phyloP scores from a whole-genome alignment of 2,329 filamentous ascomycete species.

The Monascus ruber region DNA sequence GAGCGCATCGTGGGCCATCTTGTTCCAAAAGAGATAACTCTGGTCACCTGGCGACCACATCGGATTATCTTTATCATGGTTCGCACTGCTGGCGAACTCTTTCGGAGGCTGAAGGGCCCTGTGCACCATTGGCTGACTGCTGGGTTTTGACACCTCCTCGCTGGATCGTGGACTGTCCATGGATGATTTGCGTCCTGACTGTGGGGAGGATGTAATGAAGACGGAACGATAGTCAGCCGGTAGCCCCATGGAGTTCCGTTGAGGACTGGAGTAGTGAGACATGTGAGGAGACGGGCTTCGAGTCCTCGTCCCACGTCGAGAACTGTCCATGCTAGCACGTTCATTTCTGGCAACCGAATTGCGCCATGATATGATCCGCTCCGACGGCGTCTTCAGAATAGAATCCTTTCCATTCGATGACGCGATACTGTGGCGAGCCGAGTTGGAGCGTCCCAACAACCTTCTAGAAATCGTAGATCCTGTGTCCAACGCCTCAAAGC shows the following conservation, averaged over 20 bases:
- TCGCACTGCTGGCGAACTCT: conserved; percentile 13
- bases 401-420: conserved; percentile 35
- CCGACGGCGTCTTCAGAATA: conserved; percentile 43
- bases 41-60: conserved; percentile 41
- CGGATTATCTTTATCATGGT: conserved; percentile 26
- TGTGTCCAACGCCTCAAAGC: conserved; percentile 65
- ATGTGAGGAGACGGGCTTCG: conserved; percentile 39
- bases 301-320: conserved; percentile 19
- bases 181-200: conserved; percentile 11
- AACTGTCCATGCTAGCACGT: conserved; percentile 37
- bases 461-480: conserved; percentile 64
- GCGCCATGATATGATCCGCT: conserved; percentile 81
- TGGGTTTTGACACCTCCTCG: conserved; percentile 1
- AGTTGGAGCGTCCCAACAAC: conserved; percentile 44
- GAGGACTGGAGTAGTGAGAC: conserved; percentile 14
- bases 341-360: conserved; percentile 52
- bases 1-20: conserved; percentile 27
- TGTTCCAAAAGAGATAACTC: conserved; percentile 45
- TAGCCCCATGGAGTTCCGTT: conserved; percentile 10
- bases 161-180: not conserved
- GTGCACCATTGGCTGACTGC: conserved; percentile 1
- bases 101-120: conserved; percentile 8
- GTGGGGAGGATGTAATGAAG: conserved; percentile 16
- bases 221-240: conserved; percentile 17
- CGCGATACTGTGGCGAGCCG: conserved; percentile 43